phyloP scores from a whole-genome alignment of 495 filamentous ascomycete genomes.

The Pseudevernia furfuracea region DNA sequence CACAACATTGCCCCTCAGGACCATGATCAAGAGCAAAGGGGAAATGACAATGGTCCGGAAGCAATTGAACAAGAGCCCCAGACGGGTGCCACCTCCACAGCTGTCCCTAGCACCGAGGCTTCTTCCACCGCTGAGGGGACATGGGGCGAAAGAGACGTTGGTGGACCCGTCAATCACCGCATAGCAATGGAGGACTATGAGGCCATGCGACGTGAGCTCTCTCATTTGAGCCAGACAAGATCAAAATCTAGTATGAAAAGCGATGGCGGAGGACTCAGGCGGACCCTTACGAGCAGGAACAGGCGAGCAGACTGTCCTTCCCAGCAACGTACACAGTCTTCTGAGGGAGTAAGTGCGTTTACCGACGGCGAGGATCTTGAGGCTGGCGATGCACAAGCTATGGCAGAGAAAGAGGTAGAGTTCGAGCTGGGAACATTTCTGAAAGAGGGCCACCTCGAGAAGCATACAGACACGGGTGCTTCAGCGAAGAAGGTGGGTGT shows the following conservation, averaged over 20 bases:
- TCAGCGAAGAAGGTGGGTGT: constrained; percentile 82
- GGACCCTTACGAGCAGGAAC: constrained; percentile 22
- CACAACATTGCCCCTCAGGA: constrained; percentile 18
- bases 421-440: constrained; percentile 72
- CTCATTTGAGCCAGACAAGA: constrained; percentile 48
- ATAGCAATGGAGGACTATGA: constrained; percentile 66
- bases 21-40: constrained; percentile 1
- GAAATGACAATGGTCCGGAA: not conserved
- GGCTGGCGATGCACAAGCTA: constrained; percentile 27
- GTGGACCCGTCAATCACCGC: constrained; percentile 53
- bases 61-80: constrained; percentile 16
- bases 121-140: constrained; percentile 43
- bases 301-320: constrained; percentile 13
- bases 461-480: constrained; percentile 54
- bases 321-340: constrained; percentile 4
- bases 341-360: not conserved
- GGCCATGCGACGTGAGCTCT: constrained; percentile 58
- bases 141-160: constrained; percentile 68
- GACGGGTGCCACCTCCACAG: constrained; percentile 23
- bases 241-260: constrained; percentile 33
- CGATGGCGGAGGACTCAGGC: constrained; percentile 22
- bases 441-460: constrained; percentile 73
- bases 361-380: constrained; percentile 22
- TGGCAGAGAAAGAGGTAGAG: constrained; percentile 43
- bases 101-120: constrained; percentile 18